Base-by-base conservation (phyloP, 306 rosid genomes). In the Casuarina equisetifolia region DNA sequence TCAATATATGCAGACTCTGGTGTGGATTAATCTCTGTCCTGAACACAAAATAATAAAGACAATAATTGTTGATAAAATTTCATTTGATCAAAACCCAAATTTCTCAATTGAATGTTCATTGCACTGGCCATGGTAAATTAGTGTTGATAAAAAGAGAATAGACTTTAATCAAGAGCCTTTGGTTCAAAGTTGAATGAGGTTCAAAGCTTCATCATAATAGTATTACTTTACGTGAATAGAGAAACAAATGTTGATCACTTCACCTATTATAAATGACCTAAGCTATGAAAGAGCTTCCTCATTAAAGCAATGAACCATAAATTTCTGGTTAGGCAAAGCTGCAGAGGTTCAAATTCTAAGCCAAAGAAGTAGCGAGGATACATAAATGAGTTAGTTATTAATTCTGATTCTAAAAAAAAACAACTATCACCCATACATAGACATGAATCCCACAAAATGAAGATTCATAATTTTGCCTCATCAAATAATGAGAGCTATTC, bases 21-120 rank as follows among this genome's bases (percentile, higher is more conserved):
- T 19, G 58, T 13, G 6, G 42, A 58, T 13, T 35, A 43, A 45
- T 50, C 55, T 70, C 20, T 48, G 8, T 70, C 42, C 15, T 46
- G 15, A 19, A 48, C 20, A 25, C 3, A 46, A 48, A 17, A 70
- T 4, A 19, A 46, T 20, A 25, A 64, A 35, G 9, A 58, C 3
- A 46, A 49, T 5, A 70, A 66, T 40, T 38, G 66, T 77, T 70
- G 61, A 55, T 58, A 74, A 68, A 80, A 76, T 58, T 52, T n/a
- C 42, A 77, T 77, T 50, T 54, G 74, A 42, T 66, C 4, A 40
- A 42, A 42, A 66, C 8, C 6, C 32, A 20, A 58, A 58, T 19
- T 58, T 25, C 8, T 36, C 64, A 25, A 58, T 3, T 66, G 6
- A 66, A 40, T 66, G 3, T 49, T 66, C 19, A 19, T 4, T 42